Base-by-base conservation (phyloP, 208 protist species). In the Leishmania arabica region DNA sequence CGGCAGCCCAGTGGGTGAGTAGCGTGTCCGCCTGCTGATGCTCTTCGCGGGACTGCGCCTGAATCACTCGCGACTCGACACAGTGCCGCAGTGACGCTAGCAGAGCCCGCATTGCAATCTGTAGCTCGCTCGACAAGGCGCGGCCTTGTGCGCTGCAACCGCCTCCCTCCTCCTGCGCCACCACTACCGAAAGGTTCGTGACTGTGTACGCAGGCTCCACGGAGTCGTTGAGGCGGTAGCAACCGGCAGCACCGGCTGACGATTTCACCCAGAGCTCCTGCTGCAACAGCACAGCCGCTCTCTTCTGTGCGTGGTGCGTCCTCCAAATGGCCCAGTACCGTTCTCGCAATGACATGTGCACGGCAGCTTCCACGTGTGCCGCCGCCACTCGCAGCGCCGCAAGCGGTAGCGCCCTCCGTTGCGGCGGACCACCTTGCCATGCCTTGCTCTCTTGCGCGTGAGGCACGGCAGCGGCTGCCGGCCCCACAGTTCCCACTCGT, bases 111-210 rank as follows among this genome's bases (percentile, higher is more conserved):
- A 89, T 66, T 21, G 86, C 89, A 45, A 87, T 82, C 64, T 91
- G 86, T 37, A 92, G 37, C 69, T 87, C 85, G 78, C 91, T 90
- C 1, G 92, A 92, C 51, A 93, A 88, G 27, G 42, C 83, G 31
- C 68, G 64, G 11, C 66, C 9, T 47, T 11, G 64, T 19, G 34
- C 4, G 56, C 58, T 31, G 24, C n/a, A 13, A 45, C 69, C 47
- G 69, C 69, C 47, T 53, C 47, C 8, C 69, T 34, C 40, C 15
- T 78, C 79, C 34, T 88, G 60, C 31, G 62, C 66, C 15, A 90
- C 84, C 68, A 92, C 85, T 40, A 51, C 66, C 3, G 60, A 49
- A 24, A 93, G 73, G 72, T 90, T 83, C 3, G 69, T 24, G 17
- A 94, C 85, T 8, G 76, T 78, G 77, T 88, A 90, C 19, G 82